Evolutionary conservation across 192 early-diverging fungal species (phyloP).

Genomic region (Haplosporangium gracile): DNA sequence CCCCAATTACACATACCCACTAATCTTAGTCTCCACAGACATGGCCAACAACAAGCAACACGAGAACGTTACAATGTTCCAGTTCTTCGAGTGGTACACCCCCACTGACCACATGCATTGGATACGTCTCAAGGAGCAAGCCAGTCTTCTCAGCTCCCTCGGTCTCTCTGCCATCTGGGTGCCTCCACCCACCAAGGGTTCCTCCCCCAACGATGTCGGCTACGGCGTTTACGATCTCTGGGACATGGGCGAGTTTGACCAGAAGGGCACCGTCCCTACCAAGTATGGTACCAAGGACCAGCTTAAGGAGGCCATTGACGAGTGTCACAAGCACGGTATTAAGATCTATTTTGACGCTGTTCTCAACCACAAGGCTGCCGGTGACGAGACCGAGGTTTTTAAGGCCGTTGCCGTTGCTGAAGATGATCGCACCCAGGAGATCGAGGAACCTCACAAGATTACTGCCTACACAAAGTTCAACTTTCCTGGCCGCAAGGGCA

Average conservation of each 20-base stretch:
- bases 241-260: constrained; percentile 66
- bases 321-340: constrained; percentile 45
- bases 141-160: constrained; percentile 44
- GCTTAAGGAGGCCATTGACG: constrained; percentile 57
- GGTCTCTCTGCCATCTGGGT: constrained; percentile 64
- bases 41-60: constrained; percentile 21
- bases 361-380: constrained; percentile 61
- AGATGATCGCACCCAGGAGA: constrained; percentile 56
- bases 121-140: constrained; percentile 57
- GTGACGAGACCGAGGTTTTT: constrained; percentile 59
- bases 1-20: not conserved
- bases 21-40: not conserved
- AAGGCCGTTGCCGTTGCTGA: constrained; percentile 56
- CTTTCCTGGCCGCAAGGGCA: constrained; percentile 54
- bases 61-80: constrained; percentile 34
- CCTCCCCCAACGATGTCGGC: constrained; percentile 52
- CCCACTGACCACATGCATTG: constrained; percentile 38
- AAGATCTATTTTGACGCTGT: constrained; percentile 60
- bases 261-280: constrained; percentile 60
- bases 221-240: constrained; percentile 64
- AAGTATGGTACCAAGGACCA: constrained; percentile 64
- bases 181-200: constrained; percentile 63
- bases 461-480: constrained; percentile 59
- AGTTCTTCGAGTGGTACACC: constrained; percentile 38
- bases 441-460: constrained; percentile 54